Base-by-base conservation (phyloP, 768 basidiomycete genomes). In the Mycena capillaripes region DNA sequence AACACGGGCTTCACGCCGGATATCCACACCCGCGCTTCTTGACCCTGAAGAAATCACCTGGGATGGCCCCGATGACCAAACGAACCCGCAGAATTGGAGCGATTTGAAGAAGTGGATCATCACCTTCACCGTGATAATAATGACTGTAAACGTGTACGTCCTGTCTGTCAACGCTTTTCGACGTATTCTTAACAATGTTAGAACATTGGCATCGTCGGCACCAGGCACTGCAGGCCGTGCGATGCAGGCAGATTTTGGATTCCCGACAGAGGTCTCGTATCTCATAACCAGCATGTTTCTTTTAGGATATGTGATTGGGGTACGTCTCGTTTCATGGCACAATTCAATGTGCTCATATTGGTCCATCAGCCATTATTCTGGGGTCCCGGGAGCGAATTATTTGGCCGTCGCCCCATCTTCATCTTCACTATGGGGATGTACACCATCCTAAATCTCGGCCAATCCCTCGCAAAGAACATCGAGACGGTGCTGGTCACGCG, bases 371-470 rank as follows among this genome's bases (percentile, higher is more conserved):
- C 90, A 14, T 73, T 88, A 2, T 81, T 89, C 52, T 92, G 89
- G 89, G 91, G 90, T 1, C 90, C 90, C 4, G 86, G 90, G 8
- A 89, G 88, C 46, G 91, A 93, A 77, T 82, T 92, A 6, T 79
- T 87, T 30, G 92, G 90, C 8, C 82, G 91, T 9, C 83, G 85
- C 58, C 84, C 86, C 10, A 82, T 90, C 36, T 88, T 91, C 76
- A 62, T 87, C 25, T 55, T 87, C 21, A 82, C 90, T 1, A 89
- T 91, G 85, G 56, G 79, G 7, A 70, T 78, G 6, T 92, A 92
- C 79, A 88, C 88, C 0, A 68, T 92, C 5, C 86, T 90, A 66
- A 86, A 86, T 71, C 81, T 93, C 25, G 91, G 89, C 5, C 89
- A 91, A 81, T 88, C 90, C 0, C 84, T 92, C 7, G 89, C 90